phyloP scores from a whole-genome alignment of 2,329 filamentous ascomycete genomes.

The Talaromyces sp. region DNA sequence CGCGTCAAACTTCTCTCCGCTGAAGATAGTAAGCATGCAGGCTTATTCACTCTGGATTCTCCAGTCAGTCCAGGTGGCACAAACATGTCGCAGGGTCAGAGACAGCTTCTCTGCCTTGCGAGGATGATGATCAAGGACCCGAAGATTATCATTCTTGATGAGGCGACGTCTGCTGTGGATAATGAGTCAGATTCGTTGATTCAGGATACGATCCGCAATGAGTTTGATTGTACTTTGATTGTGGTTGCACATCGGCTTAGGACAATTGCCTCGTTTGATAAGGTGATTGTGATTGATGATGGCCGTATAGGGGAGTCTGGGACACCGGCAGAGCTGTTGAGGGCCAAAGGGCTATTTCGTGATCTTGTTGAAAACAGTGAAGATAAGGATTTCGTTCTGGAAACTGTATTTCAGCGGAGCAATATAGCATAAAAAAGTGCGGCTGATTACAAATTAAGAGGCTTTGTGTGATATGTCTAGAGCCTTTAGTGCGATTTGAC shows the following conservation, averaged over 20 bases:
- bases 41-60: constrained; percentile 49
- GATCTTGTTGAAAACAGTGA: constrained; percentile 1
- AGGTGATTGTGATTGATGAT: constrained; percentile 59
- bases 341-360: neutral
- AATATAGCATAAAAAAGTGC: neutral
- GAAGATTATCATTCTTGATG: constrained; percentile 71
- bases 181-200: constrained; percentile 69
- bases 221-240: constrained; percentile 62
- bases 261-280: constrained; percentile 70
- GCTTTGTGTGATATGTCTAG: constrained; percentile 31
- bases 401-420: neutral
- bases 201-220: constrained; percentile 66
- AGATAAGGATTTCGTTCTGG: neutral
- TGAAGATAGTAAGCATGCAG: constrained; percentile 8
- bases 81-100: constrained; percentile 71
- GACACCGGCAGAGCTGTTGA: constrained; percentile 6
- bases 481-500: neutral
- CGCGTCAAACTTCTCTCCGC: constrained; percentile 62
- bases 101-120: constrained; percentile 71
- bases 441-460: neutral
- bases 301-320: constrained; percentile 1
- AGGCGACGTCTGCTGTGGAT: constrained; percentile 71
- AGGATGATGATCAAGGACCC: constrained; percentile 66
- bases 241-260: constrained; percentile 70
- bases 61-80: constrained; percentile 69